A percentile compares a stretch with the other conserved stretches of the same genome.
Evolutionary conservation across 2,329 filamentous ascomycete species (phyloP).

Genomic region (Penicillium vulpinum): DNA sequence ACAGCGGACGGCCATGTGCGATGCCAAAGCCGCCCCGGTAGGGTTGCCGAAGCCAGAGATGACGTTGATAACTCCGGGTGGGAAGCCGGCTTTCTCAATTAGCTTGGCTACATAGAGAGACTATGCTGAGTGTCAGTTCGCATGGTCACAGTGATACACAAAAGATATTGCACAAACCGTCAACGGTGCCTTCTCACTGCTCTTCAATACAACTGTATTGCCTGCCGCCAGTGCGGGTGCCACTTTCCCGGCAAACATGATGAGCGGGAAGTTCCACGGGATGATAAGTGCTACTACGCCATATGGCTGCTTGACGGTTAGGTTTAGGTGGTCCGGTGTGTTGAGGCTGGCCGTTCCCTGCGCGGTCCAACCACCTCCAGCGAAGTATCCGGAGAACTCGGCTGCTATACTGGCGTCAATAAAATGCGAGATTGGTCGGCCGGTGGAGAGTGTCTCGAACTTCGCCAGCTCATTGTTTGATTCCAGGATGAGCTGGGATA

Average conservation of each 20-base stretch:
- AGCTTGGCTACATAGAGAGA: constrained; percentile 40
- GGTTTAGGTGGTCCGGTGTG: constrained; percentile 27
- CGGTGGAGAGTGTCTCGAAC: constrained; percentile 40
- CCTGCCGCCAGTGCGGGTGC: constrained; percentile 62
- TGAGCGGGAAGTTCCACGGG: constrained; percentile 57
- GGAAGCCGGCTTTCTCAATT: constrained; percentile 44
- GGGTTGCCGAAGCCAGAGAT: constrained; percentile 64
- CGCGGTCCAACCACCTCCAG: constrained; percentile 30
- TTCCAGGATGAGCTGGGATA: constrained; percentile 34
- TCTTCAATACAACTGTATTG: constrained; percentile 63
- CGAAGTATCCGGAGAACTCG: constrained; percentile 29
- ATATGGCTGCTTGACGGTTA: constrained; percentile 51
- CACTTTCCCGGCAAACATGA: constrained; percentile 54
- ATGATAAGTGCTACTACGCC: constrained; percentile 61
- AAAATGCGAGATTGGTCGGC: constrained; percentile 34
- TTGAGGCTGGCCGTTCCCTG: constrained; percentile 35
- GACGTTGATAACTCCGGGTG: constrained; percentile 51
- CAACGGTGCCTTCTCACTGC: constrained; percentile 63
- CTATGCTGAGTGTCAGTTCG: constrained; percentile 11
- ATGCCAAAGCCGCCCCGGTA: constrained; percentile 48
- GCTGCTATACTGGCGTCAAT: constrained; percentile 25
- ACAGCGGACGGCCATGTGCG: constrained; percentile 63
- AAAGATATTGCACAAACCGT: constrained; percentile 42
- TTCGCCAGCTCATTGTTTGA: constrained; percentile 32
- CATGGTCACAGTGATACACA: not conserved